A percentile compares a stretch with the other conserved stretches of the same genome.
These are phyloP conservation scores for Nemania serpens DNA, from an alignment of 2,329 filamentous ascomycete species.

Conservation along the genomic window DNA sequence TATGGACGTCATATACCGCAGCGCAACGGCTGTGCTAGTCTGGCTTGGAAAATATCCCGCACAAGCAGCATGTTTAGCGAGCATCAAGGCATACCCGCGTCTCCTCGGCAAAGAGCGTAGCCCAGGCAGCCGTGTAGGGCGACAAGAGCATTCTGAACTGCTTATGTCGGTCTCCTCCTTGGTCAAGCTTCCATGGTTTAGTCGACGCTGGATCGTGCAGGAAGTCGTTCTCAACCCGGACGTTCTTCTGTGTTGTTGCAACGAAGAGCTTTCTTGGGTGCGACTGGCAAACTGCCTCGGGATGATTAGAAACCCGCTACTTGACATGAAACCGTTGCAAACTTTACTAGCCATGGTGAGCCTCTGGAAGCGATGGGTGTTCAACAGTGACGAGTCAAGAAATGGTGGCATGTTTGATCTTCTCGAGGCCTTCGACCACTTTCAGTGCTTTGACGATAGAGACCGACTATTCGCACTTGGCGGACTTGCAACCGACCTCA, in stretches of 20 bases:
- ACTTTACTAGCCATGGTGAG: background rate
- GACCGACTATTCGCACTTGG: conserved; percentile 15
- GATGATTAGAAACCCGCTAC: background rate
- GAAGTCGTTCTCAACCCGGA: conserved; percentile 13
- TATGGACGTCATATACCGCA: conserved; percentile 16
- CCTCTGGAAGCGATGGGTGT: conserved; percentile 12
- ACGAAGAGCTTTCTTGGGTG: conserved; percentile 12
- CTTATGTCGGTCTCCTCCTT: conserved; percentile 6
- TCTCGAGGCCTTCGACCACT: conserved; percentile 15
- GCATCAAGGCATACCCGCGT: conserved; percentile 6
- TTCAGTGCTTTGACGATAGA: conserved; percentile 7
- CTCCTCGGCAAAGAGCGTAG: conserved; percentile 1
- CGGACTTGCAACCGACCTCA: conserved; percentile 8
- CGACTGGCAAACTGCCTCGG: conserved; percentile 7
- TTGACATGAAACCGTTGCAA: background rate
- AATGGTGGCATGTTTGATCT: conserved; percentile 14
- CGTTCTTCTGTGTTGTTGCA: conserved; percentile 5
- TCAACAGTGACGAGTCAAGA: background rate
- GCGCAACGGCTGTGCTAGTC: conserved; percentile 14
- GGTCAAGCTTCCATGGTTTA: conserved; percentile 13
- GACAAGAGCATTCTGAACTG: conserved; percentile 9
- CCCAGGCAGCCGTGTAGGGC: conserved; percentile 3
- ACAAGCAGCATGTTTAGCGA: conserved; percentile 8
- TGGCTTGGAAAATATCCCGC: conserved; percentile 18
- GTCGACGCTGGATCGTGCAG: conserved; percentile 17